Evolutionary conservation across 164 flowering plant species (phyloP).

Genomic region (Kalanchoe fedtschenkoi): DNA sequence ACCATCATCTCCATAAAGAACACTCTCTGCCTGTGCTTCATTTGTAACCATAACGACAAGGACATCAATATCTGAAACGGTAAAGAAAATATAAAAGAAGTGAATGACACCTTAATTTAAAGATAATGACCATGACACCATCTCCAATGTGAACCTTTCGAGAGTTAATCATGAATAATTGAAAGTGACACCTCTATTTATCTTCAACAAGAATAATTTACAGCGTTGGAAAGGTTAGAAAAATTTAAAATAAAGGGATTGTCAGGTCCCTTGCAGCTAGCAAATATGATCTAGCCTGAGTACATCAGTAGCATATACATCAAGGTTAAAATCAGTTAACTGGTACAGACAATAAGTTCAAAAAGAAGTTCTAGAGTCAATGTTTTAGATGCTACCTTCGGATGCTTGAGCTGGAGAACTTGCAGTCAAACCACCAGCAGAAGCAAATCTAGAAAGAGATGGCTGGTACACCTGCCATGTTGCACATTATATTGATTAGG

Average conservation of each 20-base stretch:
- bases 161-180: neutral
- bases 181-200: neutral
- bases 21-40: conserved; percentile 89
- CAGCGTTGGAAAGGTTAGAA: neutral
- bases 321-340: neutral
- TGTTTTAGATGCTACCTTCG: conserved; percentile 38
- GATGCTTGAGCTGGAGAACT: conserved; percentile 74
- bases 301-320: neutral
- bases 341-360: neutral
- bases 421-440: conserved; percentile 72
- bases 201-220: neutral
- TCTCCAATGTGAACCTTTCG: neutral
- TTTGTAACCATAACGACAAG: conserved; percentile 90
- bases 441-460: conserved; percentile 52
- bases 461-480: conserved; percentile 75
- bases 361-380: neutral
- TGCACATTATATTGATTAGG: neutral
- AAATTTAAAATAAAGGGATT: neutral
- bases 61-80: conserved; percentile 63
- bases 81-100: conserved; percentile 4
- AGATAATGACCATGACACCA: neutral
- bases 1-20: conserved; percentile 67
- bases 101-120: neutral
- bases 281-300: neutral
- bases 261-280: neutral